Base-by-base conservation (phyloP, 192 early-diverging fungal species). In the Umbelopsis sp. region DNA sequence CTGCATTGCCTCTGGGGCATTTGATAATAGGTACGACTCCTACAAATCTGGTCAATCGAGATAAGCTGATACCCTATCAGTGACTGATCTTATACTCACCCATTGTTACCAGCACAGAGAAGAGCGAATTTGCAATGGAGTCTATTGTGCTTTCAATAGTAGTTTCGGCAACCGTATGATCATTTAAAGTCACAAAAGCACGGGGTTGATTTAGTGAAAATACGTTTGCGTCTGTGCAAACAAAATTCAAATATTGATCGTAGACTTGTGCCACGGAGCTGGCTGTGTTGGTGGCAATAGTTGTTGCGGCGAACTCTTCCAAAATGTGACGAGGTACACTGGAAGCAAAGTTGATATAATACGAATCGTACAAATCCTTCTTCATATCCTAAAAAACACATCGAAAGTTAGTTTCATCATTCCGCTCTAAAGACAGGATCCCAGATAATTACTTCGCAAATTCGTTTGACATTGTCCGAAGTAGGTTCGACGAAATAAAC, bases 161-260 rank as follows among this genome's bases (percentile, higher is more conserved):
- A 1, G 86, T 85, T 66, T 98, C 97, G 4, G 92, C 79, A 64
- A 93, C 85, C 9, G 87, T 78, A 7, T 97, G 94, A 71, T 92
- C 89, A 77, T 98, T 94, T 20, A 99, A 79, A 9, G 86, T 64
- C 69, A 89, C 81, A 70, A 96, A 99, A 0, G 95, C 87, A 64
- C 91, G 75, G 2, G 84, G 80, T 70, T 98, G 85, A 69, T 96
- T 89, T 23, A 99, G 83, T 25, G 96, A 93, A 72, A 99, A 99
- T 70, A 99, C 88, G 76, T 94, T 88, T 45, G 88, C 84, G 69
- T 99, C 97, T 9, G 95, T 90, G 49, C 93, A 95, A 53, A 96
- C 78, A 74, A 92, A 99, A 79, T 98, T 94, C 51, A 99, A 78
- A 71, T 99, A 95, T 85, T 98, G 98, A 85, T 99, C 98, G 77